Conservation (phyloP, 2,329 filamentous ascomycete species). For the Cercospora sesami region DNA sequence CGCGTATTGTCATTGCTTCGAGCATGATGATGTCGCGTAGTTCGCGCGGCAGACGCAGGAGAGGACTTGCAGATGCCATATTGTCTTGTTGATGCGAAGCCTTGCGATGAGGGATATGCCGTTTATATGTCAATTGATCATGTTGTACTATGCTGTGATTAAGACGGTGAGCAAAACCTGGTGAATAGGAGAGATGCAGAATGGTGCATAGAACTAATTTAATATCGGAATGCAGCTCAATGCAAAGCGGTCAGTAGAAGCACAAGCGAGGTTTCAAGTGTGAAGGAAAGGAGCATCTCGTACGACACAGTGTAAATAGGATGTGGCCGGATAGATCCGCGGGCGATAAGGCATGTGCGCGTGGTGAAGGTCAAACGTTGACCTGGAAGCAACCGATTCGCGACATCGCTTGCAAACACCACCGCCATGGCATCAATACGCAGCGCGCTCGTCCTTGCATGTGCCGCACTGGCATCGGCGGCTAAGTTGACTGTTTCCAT, state of each 20-base stretch:
- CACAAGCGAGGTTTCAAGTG: constrained; percentile 10
- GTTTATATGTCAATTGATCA: neutral
- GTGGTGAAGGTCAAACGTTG: neutral
- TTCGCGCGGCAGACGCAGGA: constrained; percentile 29
- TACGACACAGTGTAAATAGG: neutral
- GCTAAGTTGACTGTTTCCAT: constrained; percentile 55
- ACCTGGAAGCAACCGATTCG: neutral
- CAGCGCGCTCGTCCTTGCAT: constrained; percentile 19
- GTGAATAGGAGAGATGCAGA: constrained; percentile 3
- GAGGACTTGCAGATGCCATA: constrained; percentile 12
- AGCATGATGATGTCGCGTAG: constrained; percentile 31
- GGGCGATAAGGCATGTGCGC: neutral
- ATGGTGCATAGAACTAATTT: neutral
- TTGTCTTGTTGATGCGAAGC: neutral
- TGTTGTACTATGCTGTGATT: neutral
- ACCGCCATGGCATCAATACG: constrained; percentile 12
- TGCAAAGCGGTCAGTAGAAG: constrained; percentile 8
- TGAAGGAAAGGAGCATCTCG: constrained; percentile 10
- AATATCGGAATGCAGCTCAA: constrained; percentile 6
- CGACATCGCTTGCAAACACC: neutral
- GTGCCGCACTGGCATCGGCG: constrained; percentile 38
- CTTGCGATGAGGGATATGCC: neutral
- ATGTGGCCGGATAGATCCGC: neutral
- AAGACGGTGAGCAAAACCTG: neutral
- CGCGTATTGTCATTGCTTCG: constrained; percentile 12